Evolutionary conservation across 1,139 yeast species (phyloP).

Genomic region (Blastobotrys proliferans): DNA sequence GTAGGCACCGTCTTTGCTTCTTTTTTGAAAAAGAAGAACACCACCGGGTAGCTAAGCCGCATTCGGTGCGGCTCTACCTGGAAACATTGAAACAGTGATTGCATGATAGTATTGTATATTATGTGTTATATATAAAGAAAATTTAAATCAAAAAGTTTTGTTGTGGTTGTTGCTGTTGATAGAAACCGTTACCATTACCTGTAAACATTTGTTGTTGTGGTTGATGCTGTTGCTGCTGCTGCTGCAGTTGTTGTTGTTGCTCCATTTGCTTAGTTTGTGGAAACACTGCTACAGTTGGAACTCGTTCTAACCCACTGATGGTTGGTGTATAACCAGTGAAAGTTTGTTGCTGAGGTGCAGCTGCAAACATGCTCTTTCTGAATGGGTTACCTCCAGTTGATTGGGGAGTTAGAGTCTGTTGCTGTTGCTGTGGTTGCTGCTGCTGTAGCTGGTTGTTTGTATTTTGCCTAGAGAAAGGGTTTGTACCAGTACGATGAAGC

Average conservation of each 20-base stretch:
- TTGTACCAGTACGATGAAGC: constrained; percentile 40
- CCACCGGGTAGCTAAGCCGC: too few species aligned
- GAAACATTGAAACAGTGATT: too few species aligned
- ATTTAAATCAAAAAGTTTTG: constrained; percentile 9
- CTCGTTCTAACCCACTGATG: constrained; percentile 28
- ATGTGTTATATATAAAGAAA: too few species aligned
- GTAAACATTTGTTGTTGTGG: too few species aligned
- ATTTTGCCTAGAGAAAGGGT: constrained; percentile 40
- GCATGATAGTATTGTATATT: too few species aligned
- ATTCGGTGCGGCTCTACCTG: too few species aligned
- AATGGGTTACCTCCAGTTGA: constrained; percentile 32
- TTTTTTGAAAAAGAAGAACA: too few species aligned
- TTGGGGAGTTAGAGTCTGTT: constrained; percentile 17
- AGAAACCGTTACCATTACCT: too few species aligned
- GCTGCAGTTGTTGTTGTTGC: constrained; percentile 6
- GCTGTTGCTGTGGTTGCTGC: constrained; percentile 4
- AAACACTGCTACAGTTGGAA: constrained; percentile 29
- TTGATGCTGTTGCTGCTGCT: constrained; percentile 6
- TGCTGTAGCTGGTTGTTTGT: constrained; percentile 1
- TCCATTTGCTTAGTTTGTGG: constrained; percentile 24
- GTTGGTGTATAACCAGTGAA: constrained; percentile 22
- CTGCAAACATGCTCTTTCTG: constrained; percentile 21
- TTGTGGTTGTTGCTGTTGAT: constrained; percentile 1
- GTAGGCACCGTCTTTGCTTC: too few species aligned
- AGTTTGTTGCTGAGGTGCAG: constrained; percentile 4